Percentiles rank a stretch among this genome's conserved stretches.
Conservation (phyloP, 1,284 basidiomycete species). For the Termitomyces sp. region DNA sequence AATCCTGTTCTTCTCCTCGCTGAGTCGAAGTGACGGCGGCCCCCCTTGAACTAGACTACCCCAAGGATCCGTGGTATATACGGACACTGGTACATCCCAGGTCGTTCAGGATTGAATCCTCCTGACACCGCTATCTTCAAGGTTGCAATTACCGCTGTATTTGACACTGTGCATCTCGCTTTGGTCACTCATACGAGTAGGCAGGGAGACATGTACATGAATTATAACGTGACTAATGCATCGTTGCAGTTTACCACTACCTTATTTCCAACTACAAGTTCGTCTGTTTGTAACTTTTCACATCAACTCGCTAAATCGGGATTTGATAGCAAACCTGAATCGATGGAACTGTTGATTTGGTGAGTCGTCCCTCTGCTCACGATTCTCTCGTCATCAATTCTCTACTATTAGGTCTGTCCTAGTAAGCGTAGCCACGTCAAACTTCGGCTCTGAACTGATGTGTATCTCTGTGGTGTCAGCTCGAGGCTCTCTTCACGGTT, state of each 20-base stretch:
- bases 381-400: neutral
- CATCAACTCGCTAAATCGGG: neutral
- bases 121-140: neutral
- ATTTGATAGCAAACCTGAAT: neutral
- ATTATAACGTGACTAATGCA: neutral
- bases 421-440: slow-evolving; percentile 5
- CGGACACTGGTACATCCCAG: slow-evolving; percentile 28
- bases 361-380: slow-evolving; percentile 1
- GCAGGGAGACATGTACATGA: neutral
- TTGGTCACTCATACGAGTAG: slow-evolving; percentile 18
- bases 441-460: neutral
- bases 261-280: slow-evolving; percentile 19
- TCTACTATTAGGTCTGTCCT: slow-evolving; percentile 13
- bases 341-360: slow-evolving; percentile 14
- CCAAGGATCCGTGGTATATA: slow-evolving; percentile 31
- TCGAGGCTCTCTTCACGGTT: slow-evolving; percentile 20
- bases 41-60: slow-evolving; percentile 25
- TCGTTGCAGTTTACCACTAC: slow-evolving; percentile 17
- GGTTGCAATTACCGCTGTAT: slow-evolving; percentile 17
- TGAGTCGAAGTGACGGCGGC: neutral
- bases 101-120: neutral
- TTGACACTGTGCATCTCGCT: slow-evolving; percentile 17
- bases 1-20: neutral
- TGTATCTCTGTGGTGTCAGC: slow-evolving; percentile 1
- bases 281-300: neutral